Evolutionary conservation across 306 rosid species (phyloP), one percentile per base, ranked within the genome.

Genomic region (apple (Malus domestica)): DNA sequence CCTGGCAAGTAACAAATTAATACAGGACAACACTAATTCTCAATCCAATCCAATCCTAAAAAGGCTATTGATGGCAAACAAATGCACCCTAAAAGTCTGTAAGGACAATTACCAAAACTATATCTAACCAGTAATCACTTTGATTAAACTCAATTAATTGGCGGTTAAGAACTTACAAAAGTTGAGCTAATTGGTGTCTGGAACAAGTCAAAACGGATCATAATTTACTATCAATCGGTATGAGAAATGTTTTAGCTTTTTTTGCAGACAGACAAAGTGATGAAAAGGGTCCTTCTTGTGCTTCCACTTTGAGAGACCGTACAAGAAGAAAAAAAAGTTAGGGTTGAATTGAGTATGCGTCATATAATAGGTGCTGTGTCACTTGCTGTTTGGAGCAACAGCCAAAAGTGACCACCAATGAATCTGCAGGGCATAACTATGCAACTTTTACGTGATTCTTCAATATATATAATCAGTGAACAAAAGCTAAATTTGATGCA

Each of bases 281-380:
- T 18, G 70, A 60, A 73, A 85, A 63, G 27, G 65, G 57, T 22
- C 67, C 19, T 38, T 33, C 54, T 27, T 23, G 52, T 78, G 85
- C 80, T 80, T 76, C 82, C 76, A 38, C 88, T 87, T 88, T 87
- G 73, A 14, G 77, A 76, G 87, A 88, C 88, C 84, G 80, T 32
- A 71, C 66, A 75, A 67, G 66, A 77, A 67, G 69, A 25, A 76
- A 18, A 65, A 23, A 62, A 64, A 60, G 73, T 22, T 20, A 15
- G 70, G 61, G 27, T 63, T 59, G 69, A 59, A 69, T 73, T 49
- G 54, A 25, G 52, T 23, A 18, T 46, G 70, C 64, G 29, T 62
- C 70, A 29, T 61, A 52, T 70, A n/a, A 33, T 30, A n/a, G 18
- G 35, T 20, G 29, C 42, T 23, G 70, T 68, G 86, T 81, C 76